Evolutionary conservation across 2,329 filamentous ascomycete species (phyloP).

Genomic region (Fusarium chaquense): DNA sequence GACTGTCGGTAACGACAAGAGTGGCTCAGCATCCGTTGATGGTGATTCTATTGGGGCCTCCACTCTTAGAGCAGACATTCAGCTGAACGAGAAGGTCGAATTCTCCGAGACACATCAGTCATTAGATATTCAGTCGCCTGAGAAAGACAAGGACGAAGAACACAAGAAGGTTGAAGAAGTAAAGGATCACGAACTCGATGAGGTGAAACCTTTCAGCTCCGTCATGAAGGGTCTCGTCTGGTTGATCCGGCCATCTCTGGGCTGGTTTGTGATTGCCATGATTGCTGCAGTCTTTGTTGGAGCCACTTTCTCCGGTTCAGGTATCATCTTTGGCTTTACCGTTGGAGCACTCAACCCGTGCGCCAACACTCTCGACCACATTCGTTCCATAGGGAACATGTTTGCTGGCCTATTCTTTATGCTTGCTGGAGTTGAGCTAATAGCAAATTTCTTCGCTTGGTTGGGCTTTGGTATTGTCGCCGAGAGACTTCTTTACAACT

Average conservation of each 20-base stretch:
- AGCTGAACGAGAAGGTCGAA: conserved; percentile 23
- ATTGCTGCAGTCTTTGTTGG: conserved; percentile 65
- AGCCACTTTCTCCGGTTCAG: conserved; percentile 64
- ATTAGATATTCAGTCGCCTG: conserved; percentile 1
- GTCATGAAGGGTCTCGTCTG: conserved; percentile 54
- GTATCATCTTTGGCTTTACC: conserved; percentile 61
- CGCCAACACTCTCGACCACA: conserved; percentile 52
- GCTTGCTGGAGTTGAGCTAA: conserved; percentile 59
- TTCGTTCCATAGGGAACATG: conserved; percentile 57
- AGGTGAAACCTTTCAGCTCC: conserved; percentile 53
- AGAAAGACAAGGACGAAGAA: conserved; percentile 1
- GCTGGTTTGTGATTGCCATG: conserved; percentile 56
- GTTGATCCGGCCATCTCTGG: conserved; percentile 55
- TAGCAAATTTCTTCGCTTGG: conserved; percentile 68
- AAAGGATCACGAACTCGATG: conserved; percentile 54
- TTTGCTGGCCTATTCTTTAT: conserved; percentile 68
- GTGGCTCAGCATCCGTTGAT: conserved; percentile 45
- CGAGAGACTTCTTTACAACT: conserved; percentile 72
- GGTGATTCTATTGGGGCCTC: conserved; percentile 40
- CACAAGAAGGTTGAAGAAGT: conserved; percentile 41
- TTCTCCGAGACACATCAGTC: conserved; percentile 18
- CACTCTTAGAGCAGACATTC: conserved; percentile 24
- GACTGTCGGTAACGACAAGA: conserved; percentile 50
- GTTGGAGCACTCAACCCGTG: conserved; percentile 61
- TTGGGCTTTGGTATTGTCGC: conserved; percentile 62